These are phyloP conservation scores for Prunus mume DNA, from an alignment of 306 rosid genomes.

Conservation along the genomic window DNA sequence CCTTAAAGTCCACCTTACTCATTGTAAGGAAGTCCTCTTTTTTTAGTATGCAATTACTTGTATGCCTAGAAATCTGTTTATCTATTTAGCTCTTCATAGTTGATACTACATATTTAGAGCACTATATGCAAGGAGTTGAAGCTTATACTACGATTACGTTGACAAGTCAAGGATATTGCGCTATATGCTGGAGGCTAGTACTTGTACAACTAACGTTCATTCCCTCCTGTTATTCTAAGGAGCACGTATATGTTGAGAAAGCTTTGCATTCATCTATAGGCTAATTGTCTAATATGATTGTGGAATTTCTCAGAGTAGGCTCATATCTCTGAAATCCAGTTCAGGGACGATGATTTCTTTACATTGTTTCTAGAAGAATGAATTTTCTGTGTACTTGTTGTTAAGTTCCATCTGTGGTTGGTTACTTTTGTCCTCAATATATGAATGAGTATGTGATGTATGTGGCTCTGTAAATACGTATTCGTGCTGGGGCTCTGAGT, in stretches of 20 bases:
- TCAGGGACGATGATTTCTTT: not conserved
- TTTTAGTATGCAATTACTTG: not conserved
- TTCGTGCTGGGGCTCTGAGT: not conserved
- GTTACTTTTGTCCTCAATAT: not conserved
- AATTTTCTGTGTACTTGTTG: not conserved
- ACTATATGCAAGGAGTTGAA: not conserved
- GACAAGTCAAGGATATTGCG: not conserved
- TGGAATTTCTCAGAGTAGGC: conserved; percentile 1
- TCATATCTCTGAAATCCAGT: not conserved
- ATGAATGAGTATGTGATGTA: not conserved
- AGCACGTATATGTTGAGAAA: not conserved
- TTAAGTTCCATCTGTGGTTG: conserved; percentile 2
- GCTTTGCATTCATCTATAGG: not conserved
- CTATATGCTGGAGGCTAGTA: not conserved
- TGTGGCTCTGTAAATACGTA: not conserved
- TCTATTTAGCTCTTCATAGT: not conserved
- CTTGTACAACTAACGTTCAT: not conserved
- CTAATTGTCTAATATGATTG: not conserved
- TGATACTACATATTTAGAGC: not conserved
- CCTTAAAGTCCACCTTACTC: conserved; percentile 1
- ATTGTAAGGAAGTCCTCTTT: not conserved
- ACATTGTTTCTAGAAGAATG: not conserved
- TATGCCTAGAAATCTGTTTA: not conserved
- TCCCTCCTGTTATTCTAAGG: not conserved
- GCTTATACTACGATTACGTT: not conserved